These are phyloP conservation scores for Quercus aquifolioides DNA, from an alignment of 306 rosid species.

Conservation along the genomic window DNA sequence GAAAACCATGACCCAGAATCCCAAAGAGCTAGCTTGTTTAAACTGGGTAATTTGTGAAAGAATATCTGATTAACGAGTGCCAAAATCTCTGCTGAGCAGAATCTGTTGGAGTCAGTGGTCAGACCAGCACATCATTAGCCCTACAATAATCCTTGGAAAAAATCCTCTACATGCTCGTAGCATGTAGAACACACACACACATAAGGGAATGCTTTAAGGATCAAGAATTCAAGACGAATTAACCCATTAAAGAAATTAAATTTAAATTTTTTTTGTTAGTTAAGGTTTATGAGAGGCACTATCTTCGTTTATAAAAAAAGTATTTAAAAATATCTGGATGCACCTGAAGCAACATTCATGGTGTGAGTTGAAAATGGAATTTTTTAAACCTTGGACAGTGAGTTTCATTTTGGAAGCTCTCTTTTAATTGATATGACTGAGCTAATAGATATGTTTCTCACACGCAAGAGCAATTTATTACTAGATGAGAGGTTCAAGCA, in stretches of 20 bases:
- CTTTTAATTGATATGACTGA: neutral
- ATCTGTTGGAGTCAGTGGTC: slow-evolving; percentile 22
- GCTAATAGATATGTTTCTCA: slow-evolving; percentile 5
- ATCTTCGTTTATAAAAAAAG: neutral
- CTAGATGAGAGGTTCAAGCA: slow-evolving; percentile 7
- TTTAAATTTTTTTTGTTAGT: neutral
- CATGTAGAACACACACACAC: slow-evolving; percentile 5
- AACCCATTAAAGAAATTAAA: neutral
- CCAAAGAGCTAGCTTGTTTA: slow-evolving; percentile 1
- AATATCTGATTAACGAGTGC: slow-evolving; percentile 11
- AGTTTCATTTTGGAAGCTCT: neutral
- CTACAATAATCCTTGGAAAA: slow-evolving; percentile 26
- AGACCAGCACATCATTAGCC: slow-evolving; percentile 28
- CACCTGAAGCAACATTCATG: neutral
- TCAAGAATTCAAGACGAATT: neutral
- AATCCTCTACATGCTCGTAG: slow-evolving; percentile 20
- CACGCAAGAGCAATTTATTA: slow-evolving; percentile 10
- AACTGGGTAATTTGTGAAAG: slow-evolving; percentile 20
- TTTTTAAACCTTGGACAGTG: neutral
- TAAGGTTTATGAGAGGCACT: neutral
- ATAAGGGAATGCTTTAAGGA: neutral
- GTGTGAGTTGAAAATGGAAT: neutral
- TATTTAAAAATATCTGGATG: neutral
- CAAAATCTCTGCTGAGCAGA: slow-evolving; percentile 14
- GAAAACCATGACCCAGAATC: neutral